Evolutionary conservation across 352 stramenopile genomes (phyloP), one percentile per base, ranked within the genome.

Genomic region (Pythium catenulatum): DNA sequence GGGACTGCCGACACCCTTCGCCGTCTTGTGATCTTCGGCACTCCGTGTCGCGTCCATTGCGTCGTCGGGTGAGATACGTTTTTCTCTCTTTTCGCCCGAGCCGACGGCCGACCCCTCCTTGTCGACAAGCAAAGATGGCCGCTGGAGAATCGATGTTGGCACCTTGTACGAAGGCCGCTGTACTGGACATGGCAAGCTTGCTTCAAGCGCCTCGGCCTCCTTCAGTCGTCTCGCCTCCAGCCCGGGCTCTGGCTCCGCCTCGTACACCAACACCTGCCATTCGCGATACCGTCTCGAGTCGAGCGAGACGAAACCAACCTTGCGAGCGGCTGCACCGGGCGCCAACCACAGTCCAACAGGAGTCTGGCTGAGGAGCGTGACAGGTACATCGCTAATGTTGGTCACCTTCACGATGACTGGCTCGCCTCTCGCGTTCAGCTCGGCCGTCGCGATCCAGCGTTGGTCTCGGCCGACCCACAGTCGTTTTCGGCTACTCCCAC

Each of bases 401-500:
- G 79, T 80, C 19, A 85, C 27, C 45, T 75, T 73, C 9, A 79
- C 39, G 4, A 1, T 0, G 7, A 7, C 21, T 9, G 79, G 66
- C 19, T 32, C 7, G 25, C 56, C 65, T 14, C 17, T 11, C 19
- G 3, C 23, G 23, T 85, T n/a, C 14, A 63, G 7, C 9, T 34
- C 37, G 21, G 46, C 52, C 5, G 78, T 85, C 23, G 63, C 30
- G 21, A 78, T 23, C 63, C 66, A 85, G 6, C 45, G 36, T 27
- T 68, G 52, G 19, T 32, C 79, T 39, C 79, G 19, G 6, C 34
- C n/a, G 19, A 86, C 39, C 79, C 79, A 86, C 15, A 86, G 45
- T 5, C 41, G 70, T 39, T 77, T 74, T n/a, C 79, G 32, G 21
- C 4, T 15, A 19, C 9, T 4, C n/a, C 4, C 45, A 21, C 30